These are phyloP conservation scores for Samsoniella hepiali DNA, from an alignment of 2,329 filamentous ascomycete species.

Conservation along the genomic window DNA sequence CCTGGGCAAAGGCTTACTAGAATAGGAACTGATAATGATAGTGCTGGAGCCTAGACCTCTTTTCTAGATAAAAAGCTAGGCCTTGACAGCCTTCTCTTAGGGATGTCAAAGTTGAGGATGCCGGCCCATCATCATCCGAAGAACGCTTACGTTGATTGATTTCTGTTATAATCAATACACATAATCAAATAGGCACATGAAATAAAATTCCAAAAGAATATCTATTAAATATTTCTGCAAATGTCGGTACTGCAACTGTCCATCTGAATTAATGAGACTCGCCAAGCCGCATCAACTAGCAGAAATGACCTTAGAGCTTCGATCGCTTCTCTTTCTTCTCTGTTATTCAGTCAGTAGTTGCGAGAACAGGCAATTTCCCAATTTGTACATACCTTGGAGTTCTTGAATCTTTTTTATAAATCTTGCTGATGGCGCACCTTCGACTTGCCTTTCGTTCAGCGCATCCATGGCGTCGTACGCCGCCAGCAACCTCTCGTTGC, in stretches of 20 bases:
- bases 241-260: no score
- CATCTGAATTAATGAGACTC: background rate
- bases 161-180: no score
- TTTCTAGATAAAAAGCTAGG: no score
- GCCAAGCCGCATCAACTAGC: background rate
- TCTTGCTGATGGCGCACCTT: conserved; percentile 1
- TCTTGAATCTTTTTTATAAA: conserved; percentile 11
- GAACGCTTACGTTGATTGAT: no score
- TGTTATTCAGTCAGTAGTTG: background rate
- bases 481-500: conserved; percentile 8
- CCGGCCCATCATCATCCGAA: no score
- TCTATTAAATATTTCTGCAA: no score
- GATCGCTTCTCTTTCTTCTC: conserved; percentile 4
- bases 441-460: background rate
- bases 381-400: background rate
- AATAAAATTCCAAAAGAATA: no score
- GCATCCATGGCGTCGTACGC: conserved; percentile 12
- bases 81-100: no score
- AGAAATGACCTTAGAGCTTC: background rate
- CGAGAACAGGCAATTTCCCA: no score
- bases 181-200: no score
- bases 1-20: background rate
- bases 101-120: no score
- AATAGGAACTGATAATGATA: background rate
- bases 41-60: background rate